These are phyloP conservation scores for Thelonectria discophora DNA, from an alignment of 2,329 filamentous ascomycete genomes.

Conservation along the genomic window DNA sequence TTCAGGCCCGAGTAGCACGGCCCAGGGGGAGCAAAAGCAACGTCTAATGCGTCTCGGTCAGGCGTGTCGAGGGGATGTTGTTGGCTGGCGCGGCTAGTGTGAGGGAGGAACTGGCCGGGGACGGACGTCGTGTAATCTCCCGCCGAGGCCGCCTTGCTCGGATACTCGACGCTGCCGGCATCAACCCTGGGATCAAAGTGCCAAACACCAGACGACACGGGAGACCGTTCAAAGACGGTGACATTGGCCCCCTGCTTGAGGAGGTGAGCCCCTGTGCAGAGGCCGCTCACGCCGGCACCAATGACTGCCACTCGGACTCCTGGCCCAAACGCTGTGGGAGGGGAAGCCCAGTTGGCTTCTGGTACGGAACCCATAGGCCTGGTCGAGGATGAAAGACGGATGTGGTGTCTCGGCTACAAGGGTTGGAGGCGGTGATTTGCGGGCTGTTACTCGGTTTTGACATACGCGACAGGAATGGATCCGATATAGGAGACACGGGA, in stretches of 20 bases:
- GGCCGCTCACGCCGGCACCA: slow-evolving; percentile 1
- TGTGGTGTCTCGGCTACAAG: neutral
- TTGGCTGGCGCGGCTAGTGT: neutral
- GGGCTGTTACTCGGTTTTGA: too few relatives aligned
- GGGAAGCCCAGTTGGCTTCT: neutral
- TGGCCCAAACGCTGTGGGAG: neutral
- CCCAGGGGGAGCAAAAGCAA: slow-evolving; percentile 2
- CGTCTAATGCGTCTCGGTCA: neutral
- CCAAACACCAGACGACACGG: slow-evolving; percentile 4
- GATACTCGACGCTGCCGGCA: neutral
- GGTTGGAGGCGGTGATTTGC: too few relatives aligned
- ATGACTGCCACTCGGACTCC: neutral
- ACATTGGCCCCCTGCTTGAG: slow-evolving; percentile 4
- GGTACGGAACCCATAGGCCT: neutral
- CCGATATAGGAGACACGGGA: too few relatives aligned
- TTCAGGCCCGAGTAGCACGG: slow-evolving; percentile 5
- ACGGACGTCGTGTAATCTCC: neutral
- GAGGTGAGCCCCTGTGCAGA: slow-evolving; percentile 10
- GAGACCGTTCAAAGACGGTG: neutral
- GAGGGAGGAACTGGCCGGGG: neutral
- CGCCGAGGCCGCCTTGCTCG: neutral
- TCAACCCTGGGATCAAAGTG: neutral
- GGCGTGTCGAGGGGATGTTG: neutral
- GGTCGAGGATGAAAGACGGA: too few relatives aligned
- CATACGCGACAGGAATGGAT: too few relatives aligned